Evolutionary conservation across 352 stramenopile species (phyloP), one percentile per base, ranked within the genome.

Genomic region (Phytophthora rubi): DNA sequence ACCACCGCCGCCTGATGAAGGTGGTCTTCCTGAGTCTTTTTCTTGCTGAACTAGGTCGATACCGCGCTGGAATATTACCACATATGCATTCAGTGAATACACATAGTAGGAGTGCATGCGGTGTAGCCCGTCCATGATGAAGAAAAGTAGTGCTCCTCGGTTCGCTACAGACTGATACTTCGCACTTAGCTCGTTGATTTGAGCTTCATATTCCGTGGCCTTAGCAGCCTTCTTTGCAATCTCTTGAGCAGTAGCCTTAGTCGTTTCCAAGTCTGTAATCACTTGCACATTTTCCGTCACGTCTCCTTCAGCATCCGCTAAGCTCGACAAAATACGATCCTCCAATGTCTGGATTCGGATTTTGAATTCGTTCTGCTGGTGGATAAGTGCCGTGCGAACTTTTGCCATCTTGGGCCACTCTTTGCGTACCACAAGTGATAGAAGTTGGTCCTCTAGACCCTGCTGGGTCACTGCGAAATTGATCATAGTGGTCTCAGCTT

Each of bases 201-300:
- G 79, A 7, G 76, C 73, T 51, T 96, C 86, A 51, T 90, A 93
- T 37, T 88, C 85, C 4, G 74, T 75, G 2, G 91, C 91, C 32
- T 89, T 92, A 48, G 90, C 89, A 13, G 90, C 84, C 57, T 95
- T 93, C 28, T 73, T 65, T 15, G 94, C 90, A 23, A 97, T 97
- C 47, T 93, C 87, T 9, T 89, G 77, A 13, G 92, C 86, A 2
- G 97, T 98, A 6, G 82, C 79, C 63, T 98, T 98, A 1, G 95
- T 98, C 2, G 95, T 90, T 72, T 99, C 96, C 21, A 99, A 76
- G 21, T 97, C 94, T 23, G 94, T 95, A 52, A 99, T 99, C 13
- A 99, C 79, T 57, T 98, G 91, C 6, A 99, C 95, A 70, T 99
- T 98, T 73, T 98, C 94, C 5, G 94, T 99, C 33, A 99, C 79